These are phyloP conservation scores for Xerocomus brunneocitrinus DNA, from an alignment of 768 basidiomycete species.

Conservation along the genomic window DNA sequence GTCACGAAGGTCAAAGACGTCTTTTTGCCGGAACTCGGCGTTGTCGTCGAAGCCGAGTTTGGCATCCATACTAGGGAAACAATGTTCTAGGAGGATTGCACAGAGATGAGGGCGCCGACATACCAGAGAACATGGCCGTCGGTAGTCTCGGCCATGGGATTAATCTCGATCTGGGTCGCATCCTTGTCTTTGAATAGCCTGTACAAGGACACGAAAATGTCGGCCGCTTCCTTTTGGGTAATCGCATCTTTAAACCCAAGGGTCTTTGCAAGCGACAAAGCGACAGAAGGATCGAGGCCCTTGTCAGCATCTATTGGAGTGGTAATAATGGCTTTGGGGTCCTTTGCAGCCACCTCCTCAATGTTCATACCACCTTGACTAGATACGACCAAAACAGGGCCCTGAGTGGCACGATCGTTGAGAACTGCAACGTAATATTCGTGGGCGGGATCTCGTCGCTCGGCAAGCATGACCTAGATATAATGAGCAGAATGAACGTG, in stretches of 20 bases:
- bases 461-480: slow-evolving; percentile 91
- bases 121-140: slow-evolving; percentile 94
- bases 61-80: slow-evolving; percentile 84
- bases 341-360: slow-evolving; percentile 96
- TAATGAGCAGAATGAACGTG: slow-evolving; percentile 11
- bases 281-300: slow-evolving; percentile 70
- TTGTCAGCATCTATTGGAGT: slow-evolving; percentile 83
- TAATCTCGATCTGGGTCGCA: slow-evolving; percentile 99
- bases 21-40: slow-evolving; percentile 94
- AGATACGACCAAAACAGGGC: slow-evolving; percentile 91
- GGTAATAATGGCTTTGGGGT: slow-evolving; percentile 92
- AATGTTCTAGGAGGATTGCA: neutral
- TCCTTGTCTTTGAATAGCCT: slow-evolving; percentile 98
- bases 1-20: slow-evolving; percentile 86
- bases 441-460: slow-evolving; percentile 87
- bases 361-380: slow-evolving; percentile 99
- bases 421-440: slow-evolving; percentile 98
- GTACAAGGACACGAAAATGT: slow-evolving; percentile 92
- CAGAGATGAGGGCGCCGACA: slow-evolving; percentile 18
- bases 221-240: slow-evolving; percentile 80
- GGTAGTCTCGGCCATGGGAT: slow-evolving; percentile 88
- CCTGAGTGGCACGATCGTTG: slow-evolving; percentile 86
- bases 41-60: slow-evolving; percentile 99
- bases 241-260: slow-evolving; percentile 78
- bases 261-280: slow-evolving; percentile 76